Conservation (phyloP, 2,329 filamentous ascomycete genomes). For the Aspergillus intermedius region DNA sequence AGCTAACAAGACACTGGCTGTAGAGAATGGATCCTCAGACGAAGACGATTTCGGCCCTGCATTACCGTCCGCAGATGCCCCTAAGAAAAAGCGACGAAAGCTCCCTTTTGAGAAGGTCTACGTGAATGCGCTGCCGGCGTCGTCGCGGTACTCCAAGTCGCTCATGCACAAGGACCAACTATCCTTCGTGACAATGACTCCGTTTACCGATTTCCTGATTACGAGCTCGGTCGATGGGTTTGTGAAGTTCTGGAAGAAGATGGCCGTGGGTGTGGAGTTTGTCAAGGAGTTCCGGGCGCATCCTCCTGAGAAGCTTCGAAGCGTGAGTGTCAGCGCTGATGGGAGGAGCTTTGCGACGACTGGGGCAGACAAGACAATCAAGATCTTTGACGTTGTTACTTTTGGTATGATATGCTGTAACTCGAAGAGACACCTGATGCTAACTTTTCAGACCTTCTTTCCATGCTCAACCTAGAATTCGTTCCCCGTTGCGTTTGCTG, state of each 20-base stretch:
- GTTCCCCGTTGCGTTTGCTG: slow-evolving; percentile 78
- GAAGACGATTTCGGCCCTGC: slow-evolving; percentile 92
- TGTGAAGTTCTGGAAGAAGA: slow-evolving; percentile 99
- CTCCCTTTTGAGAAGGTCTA: slow-evolving; percentile 95
- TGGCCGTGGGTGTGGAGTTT: slow-evolving; percentile 83
- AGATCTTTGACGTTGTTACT: slow-evolving; percentile 63
- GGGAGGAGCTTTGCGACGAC: slow-evolving; percentile 90
- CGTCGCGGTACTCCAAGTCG: slow-evolving; percentile 81
- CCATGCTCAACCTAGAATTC: slow-evolving; percentile 73
- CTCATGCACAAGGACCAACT: slow-evolving; percentile 98
- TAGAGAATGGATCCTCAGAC: slow-evolving; percentile 51
- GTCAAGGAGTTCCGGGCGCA: slow-evolving; percentile 97
- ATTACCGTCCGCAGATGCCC: slow-evolving; percentile 69
- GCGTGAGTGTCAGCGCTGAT: slow-evolving; percentile 79
- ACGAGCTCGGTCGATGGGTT: slow-evolving; percentile 92
- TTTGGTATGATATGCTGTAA: slow-evolving; percentile 49
- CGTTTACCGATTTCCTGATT: slow-evolving; percentile 87
- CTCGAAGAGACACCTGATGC: slow-evolving; percentile 3
- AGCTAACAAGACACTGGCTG: not conserved
- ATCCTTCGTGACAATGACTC: slow-evolving; percentile 79
- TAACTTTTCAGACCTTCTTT: slow-evolving; percentile 58
- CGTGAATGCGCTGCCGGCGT: slow-evolving; percentile 76
- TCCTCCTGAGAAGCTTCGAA: slow-evolving; percentile 66
- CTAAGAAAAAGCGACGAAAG: slow-evolving; percentile 84
- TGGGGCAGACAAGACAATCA: slow-evolving; percentile 50